Percentiles rank a stretch among this genome's conserved stretches.
These are phyloP conservation scores for Fagopyrum esculentum DNA, from an alignment of 148 eudicot genomes.

Conservation along the genomic window DNA sequence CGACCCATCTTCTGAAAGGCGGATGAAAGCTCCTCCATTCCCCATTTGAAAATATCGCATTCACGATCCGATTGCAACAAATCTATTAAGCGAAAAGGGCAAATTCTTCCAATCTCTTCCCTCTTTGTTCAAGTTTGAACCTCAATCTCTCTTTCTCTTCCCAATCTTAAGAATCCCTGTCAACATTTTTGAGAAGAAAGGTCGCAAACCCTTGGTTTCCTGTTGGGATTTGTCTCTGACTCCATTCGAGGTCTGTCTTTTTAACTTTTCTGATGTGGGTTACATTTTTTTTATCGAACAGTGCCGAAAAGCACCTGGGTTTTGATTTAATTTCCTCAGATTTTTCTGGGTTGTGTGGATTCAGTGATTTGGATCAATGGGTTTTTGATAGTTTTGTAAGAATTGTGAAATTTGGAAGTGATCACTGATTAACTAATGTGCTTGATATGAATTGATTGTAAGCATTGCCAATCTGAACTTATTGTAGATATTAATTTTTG, in stretches of 20 bases:
- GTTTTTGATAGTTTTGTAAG: not conserved
- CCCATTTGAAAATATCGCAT: not conserved
- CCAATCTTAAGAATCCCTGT: slow-evolving; percentile 9
- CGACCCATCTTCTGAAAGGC: slow-evolving; percentile 11
- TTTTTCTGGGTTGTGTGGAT: slow-evolving; percentile 3
- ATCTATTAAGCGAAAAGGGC: not conserved
- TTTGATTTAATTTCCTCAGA: not conserved
- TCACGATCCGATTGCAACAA: not conserved
- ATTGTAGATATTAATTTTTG: not conserved
- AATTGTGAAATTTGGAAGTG: not conserved
- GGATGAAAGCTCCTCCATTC: not conserved
- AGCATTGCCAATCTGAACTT: not conserved
- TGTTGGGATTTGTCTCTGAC: not conserved
- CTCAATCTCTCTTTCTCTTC: slow-evolving; percentile 6
- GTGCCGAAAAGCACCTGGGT: not conserved
- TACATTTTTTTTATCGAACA: slow-evolving; percentile 1
- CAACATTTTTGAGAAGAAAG: not conserved
- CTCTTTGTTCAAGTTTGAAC: not conserved
- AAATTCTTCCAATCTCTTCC: not conserved
- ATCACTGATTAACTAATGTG: not conserved
- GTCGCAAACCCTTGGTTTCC: not conserved
- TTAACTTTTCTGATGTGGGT: not conserved
- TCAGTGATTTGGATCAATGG: not conserved
- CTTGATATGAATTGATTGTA: not conserved
- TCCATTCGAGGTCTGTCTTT: not conserved